A percentile compares a stretch with the other conserved stretches of the same genome.
These are phyloP conservation scores for Cladosporium oxysporum DNA, from an alignment of 2,329 filamentous ascomycete species.

Conservation along the genomic window DNA sequence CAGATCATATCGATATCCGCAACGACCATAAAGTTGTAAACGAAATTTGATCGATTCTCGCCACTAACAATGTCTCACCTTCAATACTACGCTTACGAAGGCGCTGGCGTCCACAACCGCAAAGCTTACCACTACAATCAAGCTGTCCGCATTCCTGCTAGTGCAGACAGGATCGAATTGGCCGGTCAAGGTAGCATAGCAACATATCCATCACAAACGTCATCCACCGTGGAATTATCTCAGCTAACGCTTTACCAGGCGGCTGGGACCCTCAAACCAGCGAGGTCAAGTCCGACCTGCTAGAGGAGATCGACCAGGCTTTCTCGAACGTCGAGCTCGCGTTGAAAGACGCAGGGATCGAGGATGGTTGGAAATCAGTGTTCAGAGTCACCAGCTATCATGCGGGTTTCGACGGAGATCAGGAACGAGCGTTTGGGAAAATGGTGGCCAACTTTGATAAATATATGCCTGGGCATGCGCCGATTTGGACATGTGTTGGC, in stretches of 20 bases:
- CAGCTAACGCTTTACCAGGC: conserved; percentile 27
- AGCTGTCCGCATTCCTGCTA: conserved; percentile 36
- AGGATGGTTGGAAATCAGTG: conserved; percentile 57
- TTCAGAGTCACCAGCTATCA: conserved; percentile 37
- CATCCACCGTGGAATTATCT: not conserved
- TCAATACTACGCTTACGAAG: conserved; percentile 44
- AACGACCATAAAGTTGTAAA: not conserved
- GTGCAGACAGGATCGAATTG: conserved; percentile 39
- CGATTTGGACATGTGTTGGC: conserved; percentile 57
- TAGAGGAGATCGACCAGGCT: conserved; percentile 43
- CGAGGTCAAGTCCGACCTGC: conserved; percentile 23
- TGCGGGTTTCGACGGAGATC: conserved; percentile 18
- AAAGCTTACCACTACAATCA: conserved; percentile 38
- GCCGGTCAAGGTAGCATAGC: conserved; percentile 39
- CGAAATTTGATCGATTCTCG: not conserved
- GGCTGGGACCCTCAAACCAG: conserved; percentile 38
- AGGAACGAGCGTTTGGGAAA: conserved; percentile 34
- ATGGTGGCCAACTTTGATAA: conserved; percentile 53
- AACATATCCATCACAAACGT: not conserved
- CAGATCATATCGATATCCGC: not conserved
- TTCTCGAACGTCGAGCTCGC: conserved; percentile 59
- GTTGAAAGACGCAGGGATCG: conserved; percentile 56
- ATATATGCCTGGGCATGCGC: conserved; percentile 56
- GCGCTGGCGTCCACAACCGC: conserved; percentile 40
- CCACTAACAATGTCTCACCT: conserved; percentile 40